Evolutionary conservation across 164 flowering plant species (phyloP), one percentile per base, ranked within the genome.

Genomic region (Houttuynia cordata): DNA sequence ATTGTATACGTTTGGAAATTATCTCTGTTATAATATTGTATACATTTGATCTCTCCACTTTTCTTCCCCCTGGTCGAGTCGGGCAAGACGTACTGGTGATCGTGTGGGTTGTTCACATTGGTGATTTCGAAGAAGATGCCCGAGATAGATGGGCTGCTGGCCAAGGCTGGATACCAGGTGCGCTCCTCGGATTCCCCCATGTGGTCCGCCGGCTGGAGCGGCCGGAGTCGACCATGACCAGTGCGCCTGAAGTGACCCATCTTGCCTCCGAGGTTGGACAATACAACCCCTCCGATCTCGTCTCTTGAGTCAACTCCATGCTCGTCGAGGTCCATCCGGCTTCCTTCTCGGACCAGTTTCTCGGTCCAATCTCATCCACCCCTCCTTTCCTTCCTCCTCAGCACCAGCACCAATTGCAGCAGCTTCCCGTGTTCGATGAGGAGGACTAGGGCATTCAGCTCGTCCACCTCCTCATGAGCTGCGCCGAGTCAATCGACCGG

Each of bases 201-300:
- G 89, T 86, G 15, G 89, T 86, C 0, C 79, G 81, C 51, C 73
- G 79, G 9, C 77, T 86, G 14, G 82, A 84, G 67, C 74, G 71
- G 20, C 76, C 84, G 1, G 89, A 86, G 51, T 75, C 71, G 23
- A 84, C 62, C 37, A 80, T 83, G 82, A 77, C 70, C 58, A 74
- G 70, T 72, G 20, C 70, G 17, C 59, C 69, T 7, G 78, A 72
- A 9, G 61, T 79, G 62, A 66, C 85, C 19, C 64, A 62, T 8
- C 69, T 76, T 30, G 75, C 79, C 19, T 69, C 79, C 53, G 85
- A 79, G 39, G 66, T 74, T 49, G 78, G 85, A 13, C 86, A 74
- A 60, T 78, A 80, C 67, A 87, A 87, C 69, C 94, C 94, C 34
- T 71, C 94, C 58, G 87, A 86, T 75, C 70, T 86, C 40, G 75